Evolutionary conservation across 352 stramenopile genomes (phyloP).

Genomic region (Stephanocyclus meneghinianus): DNA sequence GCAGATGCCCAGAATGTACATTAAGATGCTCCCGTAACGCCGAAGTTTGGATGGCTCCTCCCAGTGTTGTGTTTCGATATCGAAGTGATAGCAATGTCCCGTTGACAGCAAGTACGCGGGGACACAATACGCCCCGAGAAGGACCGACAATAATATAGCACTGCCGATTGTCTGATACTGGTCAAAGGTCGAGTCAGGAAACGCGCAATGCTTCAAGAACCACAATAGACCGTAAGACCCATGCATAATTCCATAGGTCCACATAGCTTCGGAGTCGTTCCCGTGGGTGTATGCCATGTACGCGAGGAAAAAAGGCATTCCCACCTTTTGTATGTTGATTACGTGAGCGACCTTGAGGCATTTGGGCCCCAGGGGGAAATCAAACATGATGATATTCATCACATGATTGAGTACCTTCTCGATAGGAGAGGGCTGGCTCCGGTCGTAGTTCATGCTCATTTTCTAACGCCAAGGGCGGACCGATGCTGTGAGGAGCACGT

Average conservation of each 20-base stretch:
- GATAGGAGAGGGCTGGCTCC: no score
- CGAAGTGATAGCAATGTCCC: neutral
- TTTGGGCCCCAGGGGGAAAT: neutral
- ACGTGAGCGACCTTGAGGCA: neutral
- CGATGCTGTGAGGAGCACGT: no score
- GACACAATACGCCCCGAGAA: constrained; percentile 3
- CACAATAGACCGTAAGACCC: constrained; percentile 1
- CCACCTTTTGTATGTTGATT: constrained; percentile 10
- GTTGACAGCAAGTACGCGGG: neutral
- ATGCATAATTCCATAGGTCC: constrained; percentile 2
- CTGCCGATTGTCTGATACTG: constrained; percentile 7
- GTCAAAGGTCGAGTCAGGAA: constrained; percentile 1
- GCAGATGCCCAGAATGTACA: neutral
- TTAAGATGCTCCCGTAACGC: constrained; percentile 1
- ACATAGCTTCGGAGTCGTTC: constrained; percentile 5
- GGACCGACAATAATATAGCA: neutral
- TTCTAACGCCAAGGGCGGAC: no score
- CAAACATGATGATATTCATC: constrained; percentile 7
- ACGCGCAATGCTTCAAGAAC: constrained; percentile 6
- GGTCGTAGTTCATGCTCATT: no score
- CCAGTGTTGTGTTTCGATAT: neutral
- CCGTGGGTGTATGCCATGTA: neutral
- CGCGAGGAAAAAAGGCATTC: neutral
- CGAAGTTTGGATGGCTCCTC: constrained; percentile 4
- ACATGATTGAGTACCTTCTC: neutral